Base-by-base conservation (phyloP, 306 rosid genomes). In the Potentilla sterilis region DNA sequence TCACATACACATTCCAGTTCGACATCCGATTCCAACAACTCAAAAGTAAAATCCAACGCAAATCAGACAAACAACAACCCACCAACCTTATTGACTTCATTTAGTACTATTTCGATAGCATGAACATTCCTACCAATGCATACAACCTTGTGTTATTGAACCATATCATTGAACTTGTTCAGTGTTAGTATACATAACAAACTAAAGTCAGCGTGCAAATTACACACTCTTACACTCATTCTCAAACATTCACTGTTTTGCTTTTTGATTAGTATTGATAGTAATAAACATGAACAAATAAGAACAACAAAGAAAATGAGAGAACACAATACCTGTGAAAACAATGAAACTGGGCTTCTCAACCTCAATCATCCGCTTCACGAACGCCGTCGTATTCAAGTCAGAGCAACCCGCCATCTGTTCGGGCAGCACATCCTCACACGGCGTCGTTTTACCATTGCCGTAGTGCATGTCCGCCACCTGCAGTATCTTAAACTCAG, bases 391-490 rank as follows among this genome's bases (percentile, higher is more conserved):
- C 54, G 97, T 95, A 64, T 95, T 95, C 35, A 92, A 90, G 85
- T 95, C 99, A 62, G 97, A 86, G 81, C 99, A 95, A 81, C 87
- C 69, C 47, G 70, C 40, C 37, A 83, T n/a, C 83, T 90, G 96
- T 0, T 73, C 37, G 68, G 85, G 88, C 10, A 90, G 87, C 49
- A 95, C 96, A 67, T 92, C 58, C 78, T 46, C n/a, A 43, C 97
- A 95, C n/a, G 72, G 85, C 65, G 97, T 92, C 4, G 74, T 40
- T 58, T 80, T 85, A 12, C 99, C 99, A 72, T 92, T 28, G 41
- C 82, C 97, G 49, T 74, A 95, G 86, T 95, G 99, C 99, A 95
- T 95, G 38, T 95, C 99, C 63, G 97, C 98, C 63, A 95, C 97
- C 77, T 95, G 98, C 67, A 95, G 83, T 63, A 95, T 90, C 93